Conservation (phyloP, 2,329 filamentous ascomycete species). For the Paradendryphiella salina region DNA sequence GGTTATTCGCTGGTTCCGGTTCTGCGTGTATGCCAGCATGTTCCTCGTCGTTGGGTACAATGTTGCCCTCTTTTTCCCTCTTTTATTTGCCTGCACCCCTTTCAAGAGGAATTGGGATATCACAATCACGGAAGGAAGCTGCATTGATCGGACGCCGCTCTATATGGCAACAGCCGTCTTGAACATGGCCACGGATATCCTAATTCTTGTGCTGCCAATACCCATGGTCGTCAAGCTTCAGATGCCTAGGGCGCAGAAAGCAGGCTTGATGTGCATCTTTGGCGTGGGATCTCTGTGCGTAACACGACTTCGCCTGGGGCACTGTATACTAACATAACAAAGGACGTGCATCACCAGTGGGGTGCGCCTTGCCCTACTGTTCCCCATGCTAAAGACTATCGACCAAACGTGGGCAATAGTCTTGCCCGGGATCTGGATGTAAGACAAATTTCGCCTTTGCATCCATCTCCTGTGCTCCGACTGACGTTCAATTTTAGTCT, state of each 20-base stretch:
- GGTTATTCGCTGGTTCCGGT: conserved; percentile 16
- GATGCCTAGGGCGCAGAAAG: conserved; percentile 19
- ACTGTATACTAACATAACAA: background rate
- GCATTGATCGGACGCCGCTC: conserved; percentile 22
- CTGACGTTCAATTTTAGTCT: conserved; percentile 25
- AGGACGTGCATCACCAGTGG: conserved; percentile 17
- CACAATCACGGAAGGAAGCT: conserved; percentile 19
- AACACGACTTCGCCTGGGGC: background rate
- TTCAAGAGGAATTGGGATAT: conserved; percentile 23
- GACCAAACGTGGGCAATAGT: conserved; percentile 23
- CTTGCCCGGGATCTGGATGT: conserved; percentile 19
- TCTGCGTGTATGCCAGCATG: conserved; percentile 20
- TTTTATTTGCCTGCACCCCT: conserved; percentile 29
- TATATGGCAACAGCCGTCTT: conserved; percentile 29
- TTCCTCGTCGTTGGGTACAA: conserved; percentile 28
- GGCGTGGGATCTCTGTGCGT: conserved; percentile 22
- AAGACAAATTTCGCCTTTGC: background rate
- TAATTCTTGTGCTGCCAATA: conserved; percentile 22
- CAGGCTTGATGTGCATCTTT: conserved; percentile 25
- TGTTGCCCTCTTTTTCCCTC: conserved; percentile 22
- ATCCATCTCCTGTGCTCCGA: background rate
- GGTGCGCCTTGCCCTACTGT: conserved; percentile 11
- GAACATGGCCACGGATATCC: conserved; percentile 26
- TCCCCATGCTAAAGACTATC: conserved; percentile 12
- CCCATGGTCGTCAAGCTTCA: conserved; percentile 27